A percentile compares a stretch with the other conserved stretches of the same genome.
Conservation (phyloP, 2,329 filamentous ascomycete species). For the Chaetomium sp. region DNA sequence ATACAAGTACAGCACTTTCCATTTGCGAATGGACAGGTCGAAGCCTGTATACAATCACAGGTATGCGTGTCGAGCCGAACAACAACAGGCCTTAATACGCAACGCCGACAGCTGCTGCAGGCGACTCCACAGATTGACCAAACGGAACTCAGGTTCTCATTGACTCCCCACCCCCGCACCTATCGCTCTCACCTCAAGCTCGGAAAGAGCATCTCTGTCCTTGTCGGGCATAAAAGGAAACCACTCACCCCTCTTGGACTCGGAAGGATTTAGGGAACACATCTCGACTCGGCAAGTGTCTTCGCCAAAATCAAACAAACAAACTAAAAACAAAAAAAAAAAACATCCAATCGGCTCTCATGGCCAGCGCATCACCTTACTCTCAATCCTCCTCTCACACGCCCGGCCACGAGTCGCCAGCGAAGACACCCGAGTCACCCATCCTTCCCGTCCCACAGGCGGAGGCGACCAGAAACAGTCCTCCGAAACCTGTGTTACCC, state of each 20-base stretch:
- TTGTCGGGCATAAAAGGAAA: slow-evolving; percentile 9
- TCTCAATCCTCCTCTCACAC: slow-evolving; percentile 25
- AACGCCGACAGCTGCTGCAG: slow-evolving; percentile 10
- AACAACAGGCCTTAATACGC: slow-evolving; percentile 11
- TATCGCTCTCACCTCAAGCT: slow-evolving; percentile 3
- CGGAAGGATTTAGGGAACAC: background rate
- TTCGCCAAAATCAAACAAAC: slow-evolving; percentile 4
- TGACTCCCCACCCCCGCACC: background rate
- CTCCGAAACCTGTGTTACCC: slow-evolving; percentile 18
- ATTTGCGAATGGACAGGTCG: background rate
- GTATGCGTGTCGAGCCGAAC: slow-evolving; percentile 5
- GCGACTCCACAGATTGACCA: slow-evolving; percentile 1
- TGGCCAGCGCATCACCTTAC: slow-evolving; percentile 30
- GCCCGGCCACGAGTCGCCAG: slow-evolving; percentile 21
- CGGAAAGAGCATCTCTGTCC: slow-evolving; percentile 12
- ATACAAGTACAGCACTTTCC: background rate
- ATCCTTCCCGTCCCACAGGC: slow-evolving; percentile 25
- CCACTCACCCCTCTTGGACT: background rate
- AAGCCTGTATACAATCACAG: background rate
- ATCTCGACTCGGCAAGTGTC: slow-evolving; percentile 1
- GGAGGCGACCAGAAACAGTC: slow-evolving; percentile 18
- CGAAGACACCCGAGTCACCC: slow-evolving; percentile 29
- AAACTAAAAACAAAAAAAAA: background rate
- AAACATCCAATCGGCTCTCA: slow-evolving; percentile 12
- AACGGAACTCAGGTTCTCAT: slow-evolving; percentile 1